Conservation (phyloP, 345 rosid genomes). For the Linum lewisii region DNA sequence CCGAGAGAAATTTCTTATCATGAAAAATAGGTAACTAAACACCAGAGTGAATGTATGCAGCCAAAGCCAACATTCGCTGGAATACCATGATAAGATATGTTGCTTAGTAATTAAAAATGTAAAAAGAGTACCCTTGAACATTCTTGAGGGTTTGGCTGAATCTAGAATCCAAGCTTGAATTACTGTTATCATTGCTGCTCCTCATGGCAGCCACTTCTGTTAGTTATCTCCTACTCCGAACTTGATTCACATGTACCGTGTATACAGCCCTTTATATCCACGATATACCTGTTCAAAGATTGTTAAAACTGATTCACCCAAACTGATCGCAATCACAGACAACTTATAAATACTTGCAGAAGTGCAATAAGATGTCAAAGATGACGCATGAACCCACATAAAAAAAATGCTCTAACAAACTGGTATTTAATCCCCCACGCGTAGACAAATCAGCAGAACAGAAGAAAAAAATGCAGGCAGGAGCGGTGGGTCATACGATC, state of each 20-base stretch:
- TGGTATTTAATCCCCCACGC: neutral
- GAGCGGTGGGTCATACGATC: neutral
- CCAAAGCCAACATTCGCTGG: neutral
- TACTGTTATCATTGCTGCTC: constrained; percentile 17
- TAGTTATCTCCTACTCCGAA: neutral
- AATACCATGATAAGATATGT: neutral
- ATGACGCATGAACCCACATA: neutral
- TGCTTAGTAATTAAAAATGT: neutral
- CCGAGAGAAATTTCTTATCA: too few relatives aligned
- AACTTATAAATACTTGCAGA: neutral
- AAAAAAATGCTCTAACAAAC: too few relatives aligned
- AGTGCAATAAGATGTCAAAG: neutral
- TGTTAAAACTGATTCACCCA: neutral
- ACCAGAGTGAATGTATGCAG: too few relatives aligned
- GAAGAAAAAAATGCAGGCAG: neutral
- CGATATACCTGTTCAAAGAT: neutral
- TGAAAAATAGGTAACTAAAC: too few relatives aligned
- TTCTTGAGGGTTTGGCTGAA: constrained; percentile 85
- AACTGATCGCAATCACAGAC: neutral
- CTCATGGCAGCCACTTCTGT: constrained; percentile 21
- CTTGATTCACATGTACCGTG: neutral
- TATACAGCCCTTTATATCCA: neutral
- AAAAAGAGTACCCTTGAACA: constrained; percentile 59
- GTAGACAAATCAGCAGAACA: neutral
- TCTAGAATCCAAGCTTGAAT: constrained; percentile 59